Conservation (phyloP, 768 basidiomycete species). For the Tremella yokohamensis region DNA sequence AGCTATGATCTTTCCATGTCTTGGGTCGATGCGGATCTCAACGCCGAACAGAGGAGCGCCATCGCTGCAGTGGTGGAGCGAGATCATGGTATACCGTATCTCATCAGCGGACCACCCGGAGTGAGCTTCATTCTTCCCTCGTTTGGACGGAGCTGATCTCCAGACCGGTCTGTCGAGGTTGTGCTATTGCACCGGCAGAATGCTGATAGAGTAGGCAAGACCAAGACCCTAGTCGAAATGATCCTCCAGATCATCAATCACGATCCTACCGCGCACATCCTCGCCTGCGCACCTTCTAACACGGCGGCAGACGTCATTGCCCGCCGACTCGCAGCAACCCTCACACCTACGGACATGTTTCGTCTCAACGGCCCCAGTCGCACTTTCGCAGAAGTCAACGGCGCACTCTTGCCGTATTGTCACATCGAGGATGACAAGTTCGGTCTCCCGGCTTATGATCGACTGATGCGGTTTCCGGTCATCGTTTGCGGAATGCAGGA, state of each 20-base stretch:
- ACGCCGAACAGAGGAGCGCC: slow-evolving; percentile 39
- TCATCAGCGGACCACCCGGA: slow-evolving; percentile 51
- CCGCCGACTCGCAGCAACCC: slow-evolving; percentile 30
- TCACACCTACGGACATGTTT: slow-evolving; percentile 35
- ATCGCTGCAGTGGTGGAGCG: no score
- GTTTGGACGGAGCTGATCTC: no score
- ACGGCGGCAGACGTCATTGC: slow-evolving; percentile 51
- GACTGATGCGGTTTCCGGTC: slow-evolving; percentile 43
- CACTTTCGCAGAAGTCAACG: slow-evolving; percentile 50
- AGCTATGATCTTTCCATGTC: background rate
- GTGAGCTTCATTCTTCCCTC: slow-evolving; percentile 10
- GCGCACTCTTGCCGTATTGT: slow-evolving; percentile 23
- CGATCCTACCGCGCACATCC: slow-evolving; percentile 36
- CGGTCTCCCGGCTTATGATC: slow-evolving; percentile 23
- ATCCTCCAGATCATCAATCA: slow-evolving; percentile 46
- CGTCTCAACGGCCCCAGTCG: slow-evolving; percentile 47
- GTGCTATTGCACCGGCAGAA: background rate
- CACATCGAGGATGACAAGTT: slow-evolving; percentile 30
- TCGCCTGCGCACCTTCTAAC: slow-evolving; percentile 50
- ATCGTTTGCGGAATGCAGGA: slow-evolving; percentile 46
- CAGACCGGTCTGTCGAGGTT: no score
- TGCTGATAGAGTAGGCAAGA: slow-evolving; percentile 30
- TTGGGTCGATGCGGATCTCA: slow-evolving; percentile 42
- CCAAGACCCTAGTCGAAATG: slow-evolving; percentile 44
- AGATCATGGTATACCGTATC: slow-evolving; percentile 32